phyloP scores from a whole-genome alignment of 805 yeast genomes.

The Candida coquimbonensis region DNA sequence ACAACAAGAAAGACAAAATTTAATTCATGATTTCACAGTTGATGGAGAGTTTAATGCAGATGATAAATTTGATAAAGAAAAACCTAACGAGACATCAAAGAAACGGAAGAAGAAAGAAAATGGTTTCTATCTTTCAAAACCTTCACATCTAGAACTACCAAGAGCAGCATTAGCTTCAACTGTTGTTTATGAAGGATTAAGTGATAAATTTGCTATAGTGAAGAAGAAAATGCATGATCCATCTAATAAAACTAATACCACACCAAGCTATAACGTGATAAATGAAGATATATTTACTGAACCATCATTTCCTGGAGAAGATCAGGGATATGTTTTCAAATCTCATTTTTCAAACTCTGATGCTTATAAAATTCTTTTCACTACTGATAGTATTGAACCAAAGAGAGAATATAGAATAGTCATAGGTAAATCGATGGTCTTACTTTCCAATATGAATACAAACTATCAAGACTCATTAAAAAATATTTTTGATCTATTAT shows the following conservation, averaged over 20 bases:
- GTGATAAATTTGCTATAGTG: constrained; percentile 15
- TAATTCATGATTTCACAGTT: neutral
- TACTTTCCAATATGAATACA: constrained; percentile 9
- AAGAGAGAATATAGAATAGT: constrained; percentile 7
- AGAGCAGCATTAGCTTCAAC: constrained; percentile 15
- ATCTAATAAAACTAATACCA: neutral
- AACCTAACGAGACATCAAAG: neutral
- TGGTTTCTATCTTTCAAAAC: constrained; percentile 6
- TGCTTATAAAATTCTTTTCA: constrained; percentile 13
- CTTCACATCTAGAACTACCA: constrained; percentile 11
- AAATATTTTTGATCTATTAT: constrained; percentile 8
- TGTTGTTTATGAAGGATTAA: constrained; percentile 14
- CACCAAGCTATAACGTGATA: too few species aligned
- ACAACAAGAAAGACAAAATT: neutral
- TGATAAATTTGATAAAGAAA: neutral
- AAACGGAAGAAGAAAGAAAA: neutral
- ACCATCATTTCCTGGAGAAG: neutral
- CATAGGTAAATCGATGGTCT: constrained; percentile 8
- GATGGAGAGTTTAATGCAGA: neutral
- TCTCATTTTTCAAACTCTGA: constrained; percentile 5
- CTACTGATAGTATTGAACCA: neutral
- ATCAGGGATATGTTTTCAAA: neutral
- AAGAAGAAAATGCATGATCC: constrained; percentile 1
- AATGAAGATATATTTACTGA: constrained; percentile 1
- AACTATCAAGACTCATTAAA: constrained; percentile 9